phyloP scores from a whole-genome alignment of 2,329 filamentous ascomycete species.

The Cordyceps cateniannulata region DNA sequence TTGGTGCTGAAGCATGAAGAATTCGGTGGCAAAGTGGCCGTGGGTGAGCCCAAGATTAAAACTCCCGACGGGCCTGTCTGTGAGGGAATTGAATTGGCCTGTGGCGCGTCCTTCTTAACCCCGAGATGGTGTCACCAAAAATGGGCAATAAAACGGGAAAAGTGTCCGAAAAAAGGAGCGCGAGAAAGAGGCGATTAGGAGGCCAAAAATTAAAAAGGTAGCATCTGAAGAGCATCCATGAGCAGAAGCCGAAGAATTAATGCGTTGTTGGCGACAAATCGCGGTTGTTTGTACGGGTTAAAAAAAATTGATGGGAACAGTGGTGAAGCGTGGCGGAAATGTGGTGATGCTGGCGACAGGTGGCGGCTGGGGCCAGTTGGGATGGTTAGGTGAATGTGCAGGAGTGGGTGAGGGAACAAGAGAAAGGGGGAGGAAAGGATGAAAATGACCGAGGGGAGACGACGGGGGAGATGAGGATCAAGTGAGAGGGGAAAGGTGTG shows the following conservation, averaged over 20 bases:
- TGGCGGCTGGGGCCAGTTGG: not conserved
- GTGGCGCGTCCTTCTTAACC: not conserved
- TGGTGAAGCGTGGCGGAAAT: not conserved
- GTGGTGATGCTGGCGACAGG: conserved; percentile 1
- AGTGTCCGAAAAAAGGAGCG: not conserved
- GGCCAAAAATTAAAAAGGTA: not conserved
- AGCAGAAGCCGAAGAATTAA: not conserved
- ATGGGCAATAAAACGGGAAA: not conserved
- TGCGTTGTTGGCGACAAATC: not conserved
- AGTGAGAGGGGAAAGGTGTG: not conserved
- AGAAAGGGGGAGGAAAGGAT: not conserved
- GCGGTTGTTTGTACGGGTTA: not conserved
- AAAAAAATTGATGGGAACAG: not conserved
- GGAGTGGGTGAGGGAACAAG: not conserved
- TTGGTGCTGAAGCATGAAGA: not conserved
- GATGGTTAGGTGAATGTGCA: not conserved
- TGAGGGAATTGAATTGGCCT: not conserved
- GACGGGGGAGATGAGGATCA: not conserved
- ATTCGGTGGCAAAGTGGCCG: not conserved
- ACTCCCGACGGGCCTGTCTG: not conserved
- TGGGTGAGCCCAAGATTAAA: not conserved
- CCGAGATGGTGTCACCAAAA: conserved; percentile 2
- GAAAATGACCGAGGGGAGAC: not conserved
- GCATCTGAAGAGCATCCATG: not conserved
- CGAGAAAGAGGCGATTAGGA: not conserved